Conservation (phyloP, 352 stramenopile species). For the Globisporangium abappressorium region DNA sequence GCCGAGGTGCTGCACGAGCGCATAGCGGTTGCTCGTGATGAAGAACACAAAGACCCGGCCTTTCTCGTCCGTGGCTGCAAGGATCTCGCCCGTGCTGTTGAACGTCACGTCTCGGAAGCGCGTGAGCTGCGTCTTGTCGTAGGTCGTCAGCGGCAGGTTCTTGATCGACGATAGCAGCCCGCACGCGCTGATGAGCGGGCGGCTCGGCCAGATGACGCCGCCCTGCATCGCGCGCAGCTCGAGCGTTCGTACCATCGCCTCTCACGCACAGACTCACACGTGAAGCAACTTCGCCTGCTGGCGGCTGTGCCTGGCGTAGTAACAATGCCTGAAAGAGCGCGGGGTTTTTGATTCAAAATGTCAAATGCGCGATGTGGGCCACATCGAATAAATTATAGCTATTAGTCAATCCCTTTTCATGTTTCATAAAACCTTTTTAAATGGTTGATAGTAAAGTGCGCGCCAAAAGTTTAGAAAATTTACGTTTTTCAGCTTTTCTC, state of each 20-base stretch:
- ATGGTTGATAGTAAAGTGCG: no score
- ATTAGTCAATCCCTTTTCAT: no score
- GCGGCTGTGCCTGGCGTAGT: not conserved
- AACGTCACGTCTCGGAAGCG: conserved; percentile 67
- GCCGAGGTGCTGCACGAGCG: conserved; percentile 69
- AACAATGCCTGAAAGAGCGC: not conserved
- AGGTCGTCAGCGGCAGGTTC: conserved; percentile 65
- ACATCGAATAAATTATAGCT: not conserved
- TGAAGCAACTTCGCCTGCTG: not conserved
- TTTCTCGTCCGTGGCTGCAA: conserved; percentile 72
- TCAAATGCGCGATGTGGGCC: conserved; percentile 3
- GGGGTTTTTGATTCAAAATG: conserved; percentile 10
- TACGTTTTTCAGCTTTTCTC: no score
- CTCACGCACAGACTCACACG: not conserved
- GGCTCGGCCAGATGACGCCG: conserved; percentile 72
- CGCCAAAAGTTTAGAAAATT: no score
- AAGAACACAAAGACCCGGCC: conserved; percentile 81
- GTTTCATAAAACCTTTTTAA: no score
- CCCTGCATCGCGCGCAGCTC: conserved; percentile 63
- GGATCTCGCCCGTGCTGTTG: conserved; percentile 58
- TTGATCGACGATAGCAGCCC: conserved; percentile 63
- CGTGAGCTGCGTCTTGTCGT: conserved; percentile 39
- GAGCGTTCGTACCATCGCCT: conserved; percentile 59
- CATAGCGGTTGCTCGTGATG: conserved; percentile 69
- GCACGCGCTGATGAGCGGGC: conserved; percentile 63